Evolutionary conservation across 805 yeast genomes (phyloP).

Genomic region (Wilhelminamyces savonicus): DNA sequence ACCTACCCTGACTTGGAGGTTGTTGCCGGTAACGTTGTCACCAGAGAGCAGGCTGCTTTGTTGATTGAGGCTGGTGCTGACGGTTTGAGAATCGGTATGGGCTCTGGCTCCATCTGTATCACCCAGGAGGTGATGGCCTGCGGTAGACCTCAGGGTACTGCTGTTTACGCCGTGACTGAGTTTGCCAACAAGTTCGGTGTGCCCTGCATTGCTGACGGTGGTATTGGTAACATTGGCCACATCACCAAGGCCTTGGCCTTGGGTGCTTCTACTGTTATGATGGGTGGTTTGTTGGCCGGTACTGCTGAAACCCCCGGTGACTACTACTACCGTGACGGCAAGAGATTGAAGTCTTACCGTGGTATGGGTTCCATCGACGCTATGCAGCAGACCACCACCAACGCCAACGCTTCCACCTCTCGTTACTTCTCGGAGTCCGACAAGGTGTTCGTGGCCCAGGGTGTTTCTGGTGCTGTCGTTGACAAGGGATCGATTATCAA

Average conservation of each 20-base stretch:
- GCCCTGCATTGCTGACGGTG: constrained; percentile 99
- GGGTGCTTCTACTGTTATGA: constrained; percentile 97
- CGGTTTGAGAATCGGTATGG: constrained; percentile 99
- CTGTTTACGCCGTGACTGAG: constrained; percentile 90
- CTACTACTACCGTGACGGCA: constrained; percentile 95
- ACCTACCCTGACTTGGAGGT: constrained; percentile 77
- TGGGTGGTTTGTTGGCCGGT: constrained; percentile 99
- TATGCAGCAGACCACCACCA: constrained; percentile 83
- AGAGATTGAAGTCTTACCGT: constrained; percentile 94
- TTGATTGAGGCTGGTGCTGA: constrained; percentile 90
- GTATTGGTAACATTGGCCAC: constrained; percentile 98
- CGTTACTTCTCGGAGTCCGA: constrained; percentile 97
- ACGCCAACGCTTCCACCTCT: constrained; percentile 96
- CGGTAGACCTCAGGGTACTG: constrained; percentile 99
- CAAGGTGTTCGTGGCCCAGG: constrained; percentile 95
- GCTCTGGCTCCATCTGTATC: constrained; percentile 98
- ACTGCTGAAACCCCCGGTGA: constrained; percentile 98
- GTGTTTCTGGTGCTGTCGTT: constrained; percentile 94
- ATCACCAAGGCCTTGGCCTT: constrained; percentile 93
- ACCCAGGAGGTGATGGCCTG: constrained; percentile 99
- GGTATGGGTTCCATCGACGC: constrained; percentile 99
- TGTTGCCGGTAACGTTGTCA: constrained; percentile 97
- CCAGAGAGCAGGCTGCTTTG: constrained; percentile 97
- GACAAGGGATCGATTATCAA: constrained; percentile 95
- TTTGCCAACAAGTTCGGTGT: constrained; percentile 95